phyloP scores from a whole-genome alignment of 306 rosid species.

The Prunus kanzakura region DNA sequence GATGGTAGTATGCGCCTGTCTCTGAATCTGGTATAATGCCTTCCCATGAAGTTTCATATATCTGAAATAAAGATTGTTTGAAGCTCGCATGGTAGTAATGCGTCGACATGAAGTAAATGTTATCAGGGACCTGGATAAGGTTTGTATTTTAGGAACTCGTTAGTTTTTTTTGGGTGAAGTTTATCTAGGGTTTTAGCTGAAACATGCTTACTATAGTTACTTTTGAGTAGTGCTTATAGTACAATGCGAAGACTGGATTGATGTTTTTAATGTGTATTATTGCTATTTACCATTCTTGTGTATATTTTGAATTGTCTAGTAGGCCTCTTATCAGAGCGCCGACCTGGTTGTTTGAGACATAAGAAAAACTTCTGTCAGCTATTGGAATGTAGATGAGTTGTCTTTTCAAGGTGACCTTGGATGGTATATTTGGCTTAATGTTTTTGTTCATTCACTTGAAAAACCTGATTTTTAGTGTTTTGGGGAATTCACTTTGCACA shows the following conservation, averaged over 20 bases:
- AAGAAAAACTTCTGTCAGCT: too few relatives aligned
- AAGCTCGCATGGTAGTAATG: slow-evolving; percentile 28
- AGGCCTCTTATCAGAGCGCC: too few relatives aligned
- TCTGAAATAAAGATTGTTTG: neutral
- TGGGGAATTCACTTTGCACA: too few relatives aligned
- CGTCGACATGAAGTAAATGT: slow-evolving; percentile 46
- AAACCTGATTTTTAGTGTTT: too few relatives aligned
- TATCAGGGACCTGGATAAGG: neutral
- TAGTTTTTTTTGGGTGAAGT: neutral
- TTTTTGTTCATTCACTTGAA: too few relatives aligned
- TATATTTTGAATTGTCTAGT: neutral
- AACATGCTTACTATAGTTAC: neutral
- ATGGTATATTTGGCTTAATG: too few relatives aligned
- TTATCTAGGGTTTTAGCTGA: neutral
- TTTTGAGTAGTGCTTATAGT: neutral
- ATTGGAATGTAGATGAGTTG: too few relatives aligned
- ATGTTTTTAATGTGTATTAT: neutral
- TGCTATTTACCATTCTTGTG: neutral
- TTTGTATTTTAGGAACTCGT: neutral
- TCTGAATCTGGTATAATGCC: slow-evolving; percentile 15
- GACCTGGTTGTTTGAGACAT: too few relatives aligned
- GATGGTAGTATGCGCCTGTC: slow-evolving; percentile 16
- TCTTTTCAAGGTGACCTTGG: too few relatives aligned
- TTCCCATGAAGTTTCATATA: slow-evolving; percentile 18
- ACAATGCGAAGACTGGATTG: neutral